Base-by-base conservation (phyloP, 2,329 filamentous ascomycete species). In the Septoria linicola region DNA sequence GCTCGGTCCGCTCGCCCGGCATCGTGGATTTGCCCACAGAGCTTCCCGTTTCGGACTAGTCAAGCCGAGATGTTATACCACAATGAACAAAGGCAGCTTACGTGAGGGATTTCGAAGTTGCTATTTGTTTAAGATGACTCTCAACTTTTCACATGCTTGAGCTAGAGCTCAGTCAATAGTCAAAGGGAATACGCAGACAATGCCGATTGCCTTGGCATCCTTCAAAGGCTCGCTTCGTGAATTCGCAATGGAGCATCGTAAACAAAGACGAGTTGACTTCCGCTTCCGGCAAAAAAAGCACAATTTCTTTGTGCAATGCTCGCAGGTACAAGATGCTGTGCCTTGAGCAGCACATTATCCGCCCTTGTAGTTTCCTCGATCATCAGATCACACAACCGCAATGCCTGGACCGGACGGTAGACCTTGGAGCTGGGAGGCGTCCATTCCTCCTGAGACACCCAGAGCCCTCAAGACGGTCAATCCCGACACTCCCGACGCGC, bases 1-100 rank as follows among this genome's bases (percentile, higher is more conserved):
- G 23, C 23, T 20, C 44, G 35, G 44, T 48, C 44, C 44, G 44
- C 36, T 48, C 44, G 44, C 30, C 44, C 44, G 44, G 39, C 44
- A 34, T 16, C 25, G 44, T 27, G 32, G 43, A 37, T 46, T 27
- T 37, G 32, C 32, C 34, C 23, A 20, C 21, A 32, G 2, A 48
- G 36, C 36, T 48, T 48, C 44, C 44, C 21, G 32, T 41, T 25
- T 25, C 17, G 44, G 44, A 40, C 36, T 25, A 27, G 25, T 21
- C 23, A 32, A 17, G 17, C 25, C 35, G 23, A 32, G 44, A 27
- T 17, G 8, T 21, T 20, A 13, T 35, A 21, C n/a, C 2, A 11
- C 31, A 5, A 7, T n/a, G 13, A n/a, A 35, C 6, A 14, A 35
- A 7, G 13, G 27, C 27, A 30, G 13, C 13, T 7, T 30, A 30